Percentiles rank a stretch among this genome's conserved stretches.
These are phyloP conservation scores for Plasmopara viticola DNA, from an alignment of 352 stramenopile species.

Conservation along the genomic window DNA sequence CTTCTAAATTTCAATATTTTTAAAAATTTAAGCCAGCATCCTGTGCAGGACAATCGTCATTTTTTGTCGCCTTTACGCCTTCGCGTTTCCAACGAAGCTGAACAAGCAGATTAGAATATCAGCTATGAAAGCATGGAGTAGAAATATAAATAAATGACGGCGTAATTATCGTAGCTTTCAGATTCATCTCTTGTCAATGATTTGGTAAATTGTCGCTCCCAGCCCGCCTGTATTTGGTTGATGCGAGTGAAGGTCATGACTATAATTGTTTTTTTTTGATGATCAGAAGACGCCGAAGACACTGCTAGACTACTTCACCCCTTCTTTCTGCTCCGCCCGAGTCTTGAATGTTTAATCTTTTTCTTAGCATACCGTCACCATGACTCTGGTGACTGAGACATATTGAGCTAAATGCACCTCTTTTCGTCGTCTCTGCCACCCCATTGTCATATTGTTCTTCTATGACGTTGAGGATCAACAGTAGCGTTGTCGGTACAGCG, in stretches of 20 bases:
- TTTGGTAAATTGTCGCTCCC: constrained; percentile 16
- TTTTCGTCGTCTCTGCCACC: constrained; percentile 8
- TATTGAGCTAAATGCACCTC: background rate
- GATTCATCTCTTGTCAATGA: background rate
- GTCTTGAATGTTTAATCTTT: constrained; percentile 47
- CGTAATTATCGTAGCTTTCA: too few species aligned
- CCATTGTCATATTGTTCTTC: too few species aligned
- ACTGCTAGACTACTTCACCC: constrained; percentile 64
- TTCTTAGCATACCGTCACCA: background rate
- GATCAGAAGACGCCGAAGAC: constrained; percentile 19
- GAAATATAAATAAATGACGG: too few species aligned
- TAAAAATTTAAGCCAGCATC: too few species aligned
- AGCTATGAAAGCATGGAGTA: too few species aligned
- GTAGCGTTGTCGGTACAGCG: too few species aligned
- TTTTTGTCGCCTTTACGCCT: too few species aligned
- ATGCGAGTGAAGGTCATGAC: constrained; percentile 39
- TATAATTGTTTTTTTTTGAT: constrained; percentile 58
- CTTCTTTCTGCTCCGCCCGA: constrained; percentile 80
- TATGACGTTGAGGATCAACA: too few species aligned
- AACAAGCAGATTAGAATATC: too few species aligned
- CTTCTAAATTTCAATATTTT: too few species aligned
- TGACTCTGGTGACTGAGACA: background rate
- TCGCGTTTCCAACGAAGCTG: too few species aligned
- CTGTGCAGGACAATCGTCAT: too few species aligned
- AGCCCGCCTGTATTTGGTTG: constrained; percentile 49